Conservation (phyloP, 208 protist species). For the Leishmania guyanensis region DNA sequence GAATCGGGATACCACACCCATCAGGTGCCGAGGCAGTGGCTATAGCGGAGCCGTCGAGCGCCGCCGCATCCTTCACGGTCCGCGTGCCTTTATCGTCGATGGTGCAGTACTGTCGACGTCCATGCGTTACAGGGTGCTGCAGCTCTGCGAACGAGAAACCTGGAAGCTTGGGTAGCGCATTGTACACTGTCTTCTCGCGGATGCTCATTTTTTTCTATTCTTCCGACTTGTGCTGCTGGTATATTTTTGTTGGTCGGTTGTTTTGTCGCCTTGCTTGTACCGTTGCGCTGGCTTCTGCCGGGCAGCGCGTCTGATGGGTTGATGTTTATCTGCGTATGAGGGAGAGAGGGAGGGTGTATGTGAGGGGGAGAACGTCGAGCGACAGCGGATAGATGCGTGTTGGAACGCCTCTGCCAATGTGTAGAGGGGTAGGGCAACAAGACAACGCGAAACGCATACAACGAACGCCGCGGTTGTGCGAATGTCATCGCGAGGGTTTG, state of each 20-base stretch:
- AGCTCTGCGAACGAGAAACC: slow-evolving; percentile 81
- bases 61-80: slow-evolving; percentile 38
- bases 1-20: slow-evolving; percentile 70
- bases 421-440: background rate
- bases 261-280: background rate
- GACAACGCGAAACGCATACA: background rate
- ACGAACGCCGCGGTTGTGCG: background rate
- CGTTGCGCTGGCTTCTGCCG: background rate
- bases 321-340: background rate
- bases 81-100: slow-evolving; percentile 53
- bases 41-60: background rate
- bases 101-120: slow-evolving; percentile 54
- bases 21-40: slow-evolving; percentile 9
- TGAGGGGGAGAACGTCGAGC: background rate
- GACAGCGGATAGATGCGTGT: background rate
- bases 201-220: slow-evolving; percentile 27
- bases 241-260: background rate
- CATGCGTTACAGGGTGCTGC: slow-evolving; percentile 49
- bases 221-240: background rate
- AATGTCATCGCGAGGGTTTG: background rate
- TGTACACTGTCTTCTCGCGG: slow-evolving; percentile 72
- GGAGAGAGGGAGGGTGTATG: background rate
- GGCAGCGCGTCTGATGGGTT: background rate
- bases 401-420: background rate
- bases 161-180: slow-evolving; percentile 87